Evolutionary conservation across 768 basidiomycete genomes (phyloP).

Genomic region (Lanmaoa pseudosensibilis): DNA sequence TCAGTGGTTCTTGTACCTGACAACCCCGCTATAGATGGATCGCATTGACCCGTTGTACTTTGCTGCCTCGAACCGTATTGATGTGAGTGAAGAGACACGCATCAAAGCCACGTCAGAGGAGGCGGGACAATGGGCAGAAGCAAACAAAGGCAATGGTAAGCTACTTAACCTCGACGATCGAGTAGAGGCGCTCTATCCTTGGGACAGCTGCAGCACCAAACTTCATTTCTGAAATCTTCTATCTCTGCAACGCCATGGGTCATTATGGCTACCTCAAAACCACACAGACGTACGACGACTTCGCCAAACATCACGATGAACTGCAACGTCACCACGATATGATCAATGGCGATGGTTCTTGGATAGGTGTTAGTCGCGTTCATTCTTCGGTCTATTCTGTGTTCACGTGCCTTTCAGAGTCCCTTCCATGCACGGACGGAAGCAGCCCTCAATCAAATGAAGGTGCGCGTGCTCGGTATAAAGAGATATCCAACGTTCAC

Average conservation of each 20-base stretch:
- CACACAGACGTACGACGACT: conserved; percentile 70
- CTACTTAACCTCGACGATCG: neutral
- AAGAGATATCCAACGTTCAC: neutral
- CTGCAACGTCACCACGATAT: conserved; percentile 74
- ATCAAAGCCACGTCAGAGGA: conserved; percentile 92
- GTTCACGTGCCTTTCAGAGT: conserved; percentile 42
- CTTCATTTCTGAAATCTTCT: conserved; percentile 96
- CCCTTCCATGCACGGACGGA: conserved; percentile 77
- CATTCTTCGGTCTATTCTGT: neutral
- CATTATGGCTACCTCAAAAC: conserved; percentile 88
- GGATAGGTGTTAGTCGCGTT: conserved; percentile 67
- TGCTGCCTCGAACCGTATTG: conserved; percentile 66
- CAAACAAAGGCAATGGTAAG: conserved; percentile 50
- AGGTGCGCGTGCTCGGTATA: conserved; percentile 43
- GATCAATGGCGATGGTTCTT: conserved; percentile 73
- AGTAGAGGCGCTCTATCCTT: neutral
- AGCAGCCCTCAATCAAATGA: conserved; percentile 71
- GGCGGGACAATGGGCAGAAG: conserved; percentile 67
- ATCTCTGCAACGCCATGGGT: conserved; percentile 79
- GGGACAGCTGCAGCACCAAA: conserved; percentile 65
- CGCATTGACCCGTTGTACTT: conserved; percentile 86
- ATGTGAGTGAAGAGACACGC: conserved; percentile 86
- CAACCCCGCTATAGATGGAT: conserved; percentile 60
- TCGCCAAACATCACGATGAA: conserved; percentile 74
- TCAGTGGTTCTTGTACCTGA: conserved; percentile 5